phyloP scores from a whole-genome alignment of 2,329 filamentous ascomycete genomes.

The Fusarium sacchari region DNA sequence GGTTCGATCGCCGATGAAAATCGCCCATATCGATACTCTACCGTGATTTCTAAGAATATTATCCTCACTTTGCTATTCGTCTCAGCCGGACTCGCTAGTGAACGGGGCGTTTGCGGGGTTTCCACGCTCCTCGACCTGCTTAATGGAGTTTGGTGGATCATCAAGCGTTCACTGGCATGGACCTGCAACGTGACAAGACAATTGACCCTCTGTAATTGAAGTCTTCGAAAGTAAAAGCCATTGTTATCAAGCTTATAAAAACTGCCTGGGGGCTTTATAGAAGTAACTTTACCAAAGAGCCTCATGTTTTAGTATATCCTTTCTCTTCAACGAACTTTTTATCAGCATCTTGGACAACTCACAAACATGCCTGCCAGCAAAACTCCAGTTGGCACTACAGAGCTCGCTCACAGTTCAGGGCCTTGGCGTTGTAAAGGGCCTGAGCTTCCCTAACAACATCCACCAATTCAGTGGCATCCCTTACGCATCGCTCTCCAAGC shows the following conservation, averaged over 20 bases:
- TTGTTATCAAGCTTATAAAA: not conserved
- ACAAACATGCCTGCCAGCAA: not conserved
- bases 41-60: not conserved
- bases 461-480: constrained; percentile 29
- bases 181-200: too few relatives aligned
- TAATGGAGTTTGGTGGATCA: not conserved
- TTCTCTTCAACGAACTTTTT: not conserved
- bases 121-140: not conserved
- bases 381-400: not conserved
- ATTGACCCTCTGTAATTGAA: not conserved
- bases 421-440: not conserved
- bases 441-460: constrained; percentile 10
- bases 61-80: not conserved
- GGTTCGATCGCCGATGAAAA: not conserved
- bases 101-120: not conserved
- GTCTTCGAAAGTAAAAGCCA: accelerated
- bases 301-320: not conserved
- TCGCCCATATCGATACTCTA: too few relatives aligned
- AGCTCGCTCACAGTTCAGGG: not conserved
- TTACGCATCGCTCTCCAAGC: constrained; percentile 19
- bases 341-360: not conserved
- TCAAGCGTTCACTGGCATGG: not conserved
- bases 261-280: not conserved
- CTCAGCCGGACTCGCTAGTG: not conserved
- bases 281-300: too few relatives aligned